Evolutionary conservation across 805 yeast genomes (phyloP).

Genomic region (Pichia deserticola): DNA sequence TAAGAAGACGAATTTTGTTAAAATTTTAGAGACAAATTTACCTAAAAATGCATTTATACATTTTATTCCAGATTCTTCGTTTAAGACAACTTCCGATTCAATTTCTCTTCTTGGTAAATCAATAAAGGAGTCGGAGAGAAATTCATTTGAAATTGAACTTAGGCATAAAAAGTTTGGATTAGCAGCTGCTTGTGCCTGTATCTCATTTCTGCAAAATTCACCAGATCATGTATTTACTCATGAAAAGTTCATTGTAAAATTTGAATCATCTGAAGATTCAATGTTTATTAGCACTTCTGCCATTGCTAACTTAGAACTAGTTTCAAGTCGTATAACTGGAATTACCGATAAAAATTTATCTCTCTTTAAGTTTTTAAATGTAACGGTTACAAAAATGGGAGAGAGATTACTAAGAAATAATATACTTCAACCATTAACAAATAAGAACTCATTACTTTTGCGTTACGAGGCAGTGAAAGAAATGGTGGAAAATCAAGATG

Average conservation of each 20-base stretch:
- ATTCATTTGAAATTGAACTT: constrained; percentile 19
- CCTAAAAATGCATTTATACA: constrained; percentile 14
- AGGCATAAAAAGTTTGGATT: constrained; percentile 26
- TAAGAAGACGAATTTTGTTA: constrained; percentile 25
- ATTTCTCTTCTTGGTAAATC: constrained; percentile 5
- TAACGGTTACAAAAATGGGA: constrained; percentile 42
- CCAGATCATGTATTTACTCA: constrained; percentile 16
- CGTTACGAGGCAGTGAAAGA: constrained; percentile 34
- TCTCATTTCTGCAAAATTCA: constrained; percentile 18
- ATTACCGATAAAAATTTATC: constrained; percentile 22
- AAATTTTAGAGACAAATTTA: constrained; percentile 27
- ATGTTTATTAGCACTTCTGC: constrained; percentile 38
- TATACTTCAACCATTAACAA: constrained; percentile 42
- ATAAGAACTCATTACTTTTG: constrained; percentile 27
- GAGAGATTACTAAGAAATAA: constrained; percentile 33
- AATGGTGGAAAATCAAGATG: constrained; percentile 18
- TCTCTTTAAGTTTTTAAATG: constrained; percentile 31
- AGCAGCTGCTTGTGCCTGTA: constrained; percentile 29
- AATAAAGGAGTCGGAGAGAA: constrained; percentile 13
- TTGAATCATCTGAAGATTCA: constrained; percentile 32
- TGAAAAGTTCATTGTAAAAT: constrained; percentile 30
- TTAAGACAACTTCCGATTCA: constrained; percentile 11
- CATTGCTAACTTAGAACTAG: constrained; percentile 31
- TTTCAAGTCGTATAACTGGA: constrained; percentile 26
- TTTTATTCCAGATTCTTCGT: constrained; percentile 21